Evolutionary conservation across 805 yeast genomes (phyloP), one percentile per base, ranked within the genome.

Genomic region (Nakazawaea peltata): DNA sequence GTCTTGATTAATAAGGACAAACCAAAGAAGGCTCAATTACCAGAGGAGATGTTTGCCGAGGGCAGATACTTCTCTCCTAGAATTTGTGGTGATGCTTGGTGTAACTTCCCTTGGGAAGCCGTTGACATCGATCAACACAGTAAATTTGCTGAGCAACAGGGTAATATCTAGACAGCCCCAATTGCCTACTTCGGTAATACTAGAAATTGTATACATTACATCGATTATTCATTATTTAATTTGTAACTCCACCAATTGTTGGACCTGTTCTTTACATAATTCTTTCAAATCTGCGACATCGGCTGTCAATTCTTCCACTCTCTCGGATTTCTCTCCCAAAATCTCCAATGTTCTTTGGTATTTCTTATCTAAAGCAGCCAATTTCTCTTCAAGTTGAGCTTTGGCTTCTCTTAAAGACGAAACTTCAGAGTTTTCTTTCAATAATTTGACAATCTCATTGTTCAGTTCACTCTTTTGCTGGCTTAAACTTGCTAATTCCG

Each of bases 91-190:
- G 94, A 84, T 51, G 64, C 63, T 49, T 84, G 95, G 95, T 75
- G 84, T 47, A 87, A 90, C 28, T 84, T 85, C 57, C 95, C 95
- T 27, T 84, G 94, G 94, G 95, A 85, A 53, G 81, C 92, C 14
- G 60, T 57, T 19, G 92, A 84, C 56, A 85, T 84, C 46, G 94
- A 82, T 49, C 67, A 65, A 43, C 95, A 84, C 54, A 79, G 92
- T 17, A 64, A 63, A 44, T 50, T 53, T 25, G 90, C 94, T 19
- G 60, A 63, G 35, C 63, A 59, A 34, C 94, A 83, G 59, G 88
- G 87, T 23, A 73, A 79, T 53, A 65, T 65, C 47, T 74, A 42
- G 28, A 9, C 10, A n/a, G n/a, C n/a, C n/a, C n/a, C n/a, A n/a
- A n/a, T n/a, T n/a, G n/a, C n/a, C n/a, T n/a, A n/a, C n/a, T n/a